Conservation (phyloP, 129 eudicot genomes). For the Oenanthe sinensis region DNA sequence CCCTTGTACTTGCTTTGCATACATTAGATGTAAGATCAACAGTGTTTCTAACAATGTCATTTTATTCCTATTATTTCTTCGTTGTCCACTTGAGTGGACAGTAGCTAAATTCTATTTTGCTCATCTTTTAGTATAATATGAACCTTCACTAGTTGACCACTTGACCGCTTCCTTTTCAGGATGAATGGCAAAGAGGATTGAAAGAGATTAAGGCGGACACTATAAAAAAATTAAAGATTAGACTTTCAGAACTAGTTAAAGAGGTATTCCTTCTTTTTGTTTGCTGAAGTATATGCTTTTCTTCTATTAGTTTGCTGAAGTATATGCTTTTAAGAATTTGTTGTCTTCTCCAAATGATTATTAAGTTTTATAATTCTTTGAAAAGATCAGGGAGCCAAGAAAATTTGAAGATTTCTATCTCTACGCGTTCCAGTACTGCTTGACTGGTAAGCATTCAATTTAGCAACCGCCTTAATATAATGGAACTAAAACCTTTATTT, state of each 20-base stretch:
- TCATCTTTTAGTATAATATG: neutral
- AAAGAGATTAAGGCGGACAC: slow-evolving; percentile 54
- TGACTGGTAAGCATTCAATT: slow-evolving; percentile 50
- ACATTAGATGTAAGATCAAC: neutral
- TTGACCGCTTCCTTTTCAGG: slow-evolving; percentile 36
- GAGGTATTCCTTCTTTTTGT: slow-evolving; percentile 38
- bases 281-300: neutral
- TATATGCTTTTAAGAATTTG: neutral
- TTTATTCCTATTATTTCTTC: neutral
- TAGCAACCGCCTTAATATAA: neutral
- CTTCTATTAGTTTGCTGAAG: neutral
- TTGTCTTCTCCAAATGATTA: neutral
- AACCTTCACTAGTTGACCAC: neutral
- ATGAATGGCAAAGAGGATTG: slow-evolving; percentile 74
- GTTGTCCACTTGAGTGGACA: too few relatives aligned
- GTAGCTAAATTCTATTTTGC: neutral
- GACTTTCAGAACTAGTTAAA: slow-evolving; percentile 50
- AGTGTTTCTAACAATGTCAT: neutral
- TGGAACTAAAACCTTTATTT: neutral
- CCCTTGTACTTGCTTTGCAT: neutral
- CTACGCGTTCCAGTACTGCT: slow-evolving; percentile 60
- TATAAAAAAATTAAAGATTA: slow-evolving; percentile 47
- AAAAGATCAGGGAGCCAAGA: slow-evolving; percentile 42
- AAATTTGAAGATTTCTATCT: slow-evolving; percentile 55
- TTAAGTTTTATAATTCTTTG: slow-evolving; percentile 10